A percentile compares a stretch with the other conserved stretches of the same genome.
phyloP scores from a whole-genome alignment of 176 grass and related monocot species.

The Urochloa ruziziensis region DNA sequence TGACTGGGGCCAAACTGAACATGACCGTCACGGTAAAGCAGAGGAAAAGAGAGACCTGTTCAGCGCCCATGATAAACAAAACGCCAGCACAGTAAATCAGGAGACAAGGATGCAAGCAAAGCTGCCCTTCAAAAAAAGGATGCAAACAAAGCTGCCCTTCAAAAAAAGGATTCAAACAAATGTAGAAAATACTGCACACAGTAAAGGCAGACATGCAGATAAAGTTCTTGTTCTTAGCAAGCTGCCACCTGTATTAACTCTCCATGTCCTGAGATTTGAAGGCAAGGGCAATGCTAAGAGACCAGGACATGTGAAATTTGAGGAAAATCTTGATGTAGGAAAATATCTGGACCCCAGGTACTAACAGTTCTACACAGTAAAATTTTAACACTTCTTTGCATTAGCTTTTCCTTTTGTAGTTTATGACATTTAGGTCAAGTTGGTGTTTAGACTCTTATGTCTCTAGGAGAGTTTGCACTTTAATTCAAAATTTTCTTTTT shows the following conservation, averaged over 20 bases:
- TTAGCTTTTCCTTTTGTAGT: neutral
- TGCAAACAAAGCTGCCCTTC: no score
- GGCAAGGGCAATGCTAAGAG: neutral
- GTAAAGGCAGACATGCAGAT: neutral
- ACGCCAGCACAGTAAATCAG: no score
- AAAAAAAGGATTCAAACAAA: no score
- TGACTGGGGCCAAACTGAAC: conserved; percentile 18
- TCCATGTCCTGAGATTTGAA: conserved; percentile 33
- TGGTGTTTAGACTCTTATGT: conserved; percentile 9
- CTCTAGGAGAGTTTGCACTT: neutral
- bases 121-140: no score
- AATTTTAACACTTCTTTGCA: neutral
- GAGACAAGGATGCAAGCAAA: neutral
- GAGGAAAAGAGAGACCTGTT: neutral
- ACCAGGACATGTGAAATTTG: conserved; percentile 55
- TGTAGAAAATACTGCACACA: neutral
- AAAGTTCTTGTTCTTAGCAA: neutral
- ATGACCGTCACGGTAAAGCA: neutral
- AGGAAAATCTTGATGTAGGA: conserved; percentile 64
- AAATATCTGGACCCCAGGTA: conserved; percentile 68
- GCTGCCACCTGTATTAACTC: neutral
- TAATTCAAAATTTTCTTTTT: no score
- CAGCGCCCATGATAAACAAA: no score
- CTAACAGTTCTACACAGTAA: neutral
- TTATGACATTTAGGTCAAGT: conserved; percentile 4